A percentile compares a stretch with the other conserved stretches of the same genome.
Evolutionary conservation across 495 filamentous ascomycete genomes (phyloP).

Genomic region (Sordaria brevicollis): DNA sequence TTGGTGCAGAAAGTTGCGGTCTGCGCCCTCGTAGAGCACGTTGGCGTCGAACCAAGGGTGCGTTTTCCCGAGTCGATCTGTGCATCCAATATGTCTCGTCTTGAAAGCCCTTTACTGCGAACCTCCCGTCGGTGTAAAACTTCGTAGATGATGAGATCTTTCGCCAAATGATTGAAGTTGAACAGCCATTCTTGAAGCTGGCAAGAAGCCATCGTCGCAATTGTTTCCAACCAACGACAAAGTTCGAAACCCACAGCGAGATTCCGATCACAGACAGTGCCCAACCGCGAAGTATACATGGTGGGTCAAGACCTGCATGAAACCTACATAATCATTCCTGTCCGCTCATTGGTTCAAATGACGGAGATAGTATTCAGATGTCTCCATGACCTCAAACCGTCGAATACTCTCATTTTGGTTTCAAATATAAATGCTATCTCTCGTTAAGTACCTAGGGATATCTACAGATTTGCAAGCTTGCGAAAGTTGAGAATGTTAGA

Average conservation of each 20-base stretch:
- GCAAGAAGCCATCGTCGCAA: neutral
- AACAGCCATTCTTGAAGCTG: neutral
- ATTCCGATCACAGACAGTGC: neutral
- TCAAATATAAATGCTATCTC: neutral
- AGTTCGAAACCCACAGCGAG: neutral
- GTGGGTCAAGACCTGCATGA: neutral
- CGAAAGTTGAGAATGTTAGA: neutral
- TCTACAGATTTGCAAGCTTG: neutral
- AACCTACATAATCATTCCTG: neutral
- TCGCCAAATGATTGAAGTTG: neutral
- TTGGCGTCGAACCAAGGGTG: neutral
- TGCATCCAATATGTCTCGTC: neutral
- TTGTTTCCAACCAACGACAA: neutral
- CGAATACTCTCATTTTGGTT: neutral
- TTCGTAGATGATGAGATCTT: neutral
- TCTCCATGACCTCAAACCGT: neutral
- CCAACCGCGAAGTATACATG: neutral
- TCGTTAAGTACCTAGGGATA: neutral
- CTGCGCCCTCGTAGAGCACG: neutral
- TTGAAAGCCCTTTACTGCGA: neutral
- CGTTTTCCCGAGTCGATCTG: neutral
- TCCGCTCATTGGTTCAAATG: neutral
- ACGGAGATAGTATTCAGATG: neutral
- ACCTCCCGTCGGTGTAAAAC: neutral
- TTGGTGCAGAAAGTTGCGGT: neutral